phyloP scores from a whole-genome alignment of 768 basidiomycete genomes.

The Boletus bicolor region DNA sequence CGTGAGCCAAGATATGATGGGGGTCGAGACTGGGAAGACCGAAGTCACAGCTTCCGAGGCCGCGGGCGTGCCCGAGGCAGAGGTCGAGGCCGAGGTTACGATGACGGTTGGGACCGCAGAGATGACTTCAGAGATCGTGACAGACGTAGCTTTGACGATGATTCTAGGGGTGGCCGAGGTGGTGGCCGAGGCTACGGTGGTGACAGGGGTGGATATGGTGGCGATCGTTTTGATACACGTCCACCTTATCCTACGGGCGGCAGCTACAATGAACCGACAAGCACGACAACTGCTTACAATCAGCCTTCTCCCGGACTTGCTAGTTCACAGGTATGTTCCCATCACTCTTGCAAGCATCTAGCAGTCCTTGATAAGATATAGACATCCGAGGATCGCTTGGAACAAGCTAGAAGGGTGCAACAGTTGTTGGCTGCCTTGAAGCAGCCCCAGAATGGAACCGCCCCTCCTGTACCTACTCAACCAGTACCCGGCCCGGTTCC shows the following conservation, averaged over 20 bases:
- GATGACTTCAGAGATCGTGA: conserved; percentile 42
- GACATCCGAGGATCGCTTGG: conserved; percentile 68
- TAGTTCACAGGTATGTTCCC: conserved; percentile 31
- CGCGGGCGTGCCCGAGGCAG: conserved; percentile 39
- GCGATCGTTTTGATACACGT: conserved; percentile 43
- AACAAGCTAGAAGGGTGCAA: conserved; percentile 85
- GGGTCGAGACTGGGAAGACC: conserved; percentile 48
- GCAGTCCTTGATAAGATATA: conserved; percentile 2
- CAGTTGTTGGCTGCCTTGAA: conserved; percentile 80
- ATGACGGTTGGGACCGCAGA: conserved; percentile 46
- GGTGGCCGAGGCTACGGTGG: conserved; percentile 37
- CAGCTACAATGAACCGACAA: conserved; percentile 27
- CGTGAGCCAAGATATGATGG: conserved; percentile 36
- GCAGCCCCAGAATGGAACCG: conserved; percentile 49
- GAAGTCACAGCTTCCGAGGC: conserved; percentile 38
- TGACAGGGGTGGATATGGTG: conserved; percentile 43
- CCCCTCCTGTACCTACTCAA: conserved; percentile 17
- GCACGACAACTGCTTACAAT: conserved; percentile 19
- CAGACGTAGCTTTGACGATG: conserved; percentile 35
- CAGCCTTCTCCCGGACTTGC: conserved; percentile 22
- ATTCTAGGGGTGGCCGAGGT: conserved; percentile 34
- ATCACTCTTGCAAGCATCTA: neutral
- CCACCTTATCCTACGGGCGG: conserved; percentile 31
- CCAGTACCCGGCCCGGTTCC: conserved; percentile 36
- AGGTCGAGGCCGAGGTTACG: conserved; percentile 35